phyloP scores from a whole-genome alignment of 371 early-diverging fungal species.

The Umbelopsis sp. region DNA sequence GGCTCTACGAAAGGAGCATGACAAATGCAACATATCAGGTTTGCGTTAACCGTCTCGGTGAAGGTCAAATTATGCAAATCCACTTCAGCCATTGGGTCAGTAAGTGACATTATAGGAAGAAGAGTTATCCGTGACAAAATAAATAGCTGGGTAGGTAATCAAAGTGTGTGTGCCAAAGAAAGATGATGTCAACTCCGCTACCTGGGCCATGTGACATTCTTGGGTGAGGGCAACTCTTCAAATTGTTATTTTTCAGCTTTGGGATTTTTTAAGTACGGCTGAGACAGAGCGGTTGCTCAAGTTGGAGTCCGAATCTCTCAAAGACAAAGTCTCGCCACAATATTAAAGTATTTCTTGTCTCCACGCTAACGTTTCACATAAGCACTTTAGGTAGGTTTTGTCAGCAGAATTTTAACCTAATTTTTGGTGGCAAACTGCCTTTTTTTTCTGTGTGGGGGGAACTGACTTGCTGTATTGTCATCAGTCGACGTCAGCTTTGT shows the following conservation, averaged over 20 bases:
- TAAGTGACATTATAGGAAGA: neutral
- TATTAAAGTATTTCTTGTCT: no score
- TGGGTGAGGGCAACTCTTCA: no score
- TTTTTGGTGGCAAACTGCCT: no score
- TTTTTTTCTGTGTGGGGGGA: no score
- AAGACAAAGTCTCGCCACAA: no score
- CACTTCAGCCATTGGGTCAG: slow-evolving; percentile 9
- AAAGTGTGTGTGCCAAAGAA: no score
- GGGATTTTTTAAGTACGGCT: neutral
- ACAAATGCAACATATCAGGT: slow-evolving; percentile 67
- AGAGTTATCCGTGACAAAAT: neutral
- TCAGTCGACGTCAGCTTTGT: slow-evolving; percentile 13
- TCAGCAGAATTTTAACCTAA: no score
- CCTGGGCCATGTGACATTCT: neutral
- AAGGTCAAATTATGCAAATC: slow-evolving; percentile 23
- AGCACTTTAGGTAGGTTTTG: no score
- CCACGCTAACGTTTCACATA: no score
- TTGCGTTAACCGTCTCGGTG: slow-evolving; percentile 51
- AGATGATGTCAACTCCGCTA: neutral
- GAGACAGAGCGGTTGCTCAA: neutral
- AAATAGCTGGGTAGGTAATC: no score
- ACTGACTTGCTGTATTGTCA: no score
- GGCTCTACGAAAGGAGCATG: slow-evolving; percentile 65
- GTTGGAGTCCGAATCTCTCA: neutral
- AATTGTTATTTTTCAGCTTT: no score